Conservation (phyloP, 768 basidiomycete genomes). For the Gloeophyllum trabeum region DNA sequence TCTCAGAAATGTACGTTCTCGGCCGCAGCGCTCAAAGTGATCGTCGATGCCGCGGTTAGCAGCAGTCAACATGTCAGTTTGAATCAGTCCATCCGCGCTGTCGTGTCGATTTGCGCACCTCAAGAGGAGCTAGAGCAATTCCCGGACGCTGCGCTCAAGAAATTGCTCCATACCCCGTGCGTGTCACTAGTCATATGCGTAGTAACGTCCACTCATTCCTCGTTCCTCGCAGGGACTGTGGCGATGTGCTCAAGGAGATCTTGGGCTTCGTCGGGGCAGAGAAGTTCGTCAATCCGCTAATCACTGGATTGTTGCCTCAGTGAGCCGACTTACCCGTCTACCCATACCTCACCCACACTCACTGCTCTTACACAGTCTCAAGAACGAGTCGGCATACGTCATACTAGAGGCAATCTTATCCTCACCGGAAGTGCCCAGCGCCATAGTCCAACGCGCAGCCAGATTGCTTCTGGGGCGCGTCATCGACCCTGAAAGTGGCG, state of each 20-base stretch:
- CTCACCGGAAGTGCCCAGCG: conserved; percentile 10
- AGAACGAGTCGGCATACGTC: conserved; percentile 15
- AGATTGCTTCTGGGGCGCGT: too few species aligned
- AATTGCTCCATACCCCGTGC: not conserved
- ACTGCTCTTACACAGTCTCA: conserved; percentile 14
- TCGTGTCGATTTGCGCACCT: conserved; percentile 51
- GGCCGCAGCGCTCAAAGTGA: conserved; percentile 43
- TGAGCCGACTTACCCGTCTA: conserved; percentile 17
- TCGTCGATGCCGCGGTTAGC: conserved; percentile 41
- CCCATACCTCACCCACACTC: conserved; percentile 1
- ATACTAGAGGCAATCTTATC: conserved; percentile 21
- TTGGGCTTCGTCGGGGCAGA: conserved; percentile 40
- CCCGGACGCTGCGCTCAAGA: not conserved
- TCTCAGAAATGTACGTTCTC: conserved; percentile 55
- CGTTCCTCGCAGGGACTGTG: too few species aligned
- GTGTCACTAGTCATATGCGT: too few species aligned
- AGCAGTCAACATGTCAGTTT: conserved; percentile 37
- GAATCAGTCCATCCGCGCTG: conserved; percentile 52
- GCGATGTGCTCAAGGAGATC: too few species aligned
- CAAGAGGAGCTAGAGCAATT: conserved; percentile 46
- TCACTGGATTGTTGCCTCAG: conserved; percentile 27
- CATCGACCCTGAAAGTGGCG: too few species aligned
- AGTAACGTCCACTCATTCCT: too few species aligned
- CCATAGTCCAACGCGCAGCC: conserved; percentile 14
- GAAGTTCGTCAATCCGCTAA: conserved; percentile 44